Evolutionary conservation across 345 rosid species (phyloP).

Genomic region (Moringa oleifera): DNA sequence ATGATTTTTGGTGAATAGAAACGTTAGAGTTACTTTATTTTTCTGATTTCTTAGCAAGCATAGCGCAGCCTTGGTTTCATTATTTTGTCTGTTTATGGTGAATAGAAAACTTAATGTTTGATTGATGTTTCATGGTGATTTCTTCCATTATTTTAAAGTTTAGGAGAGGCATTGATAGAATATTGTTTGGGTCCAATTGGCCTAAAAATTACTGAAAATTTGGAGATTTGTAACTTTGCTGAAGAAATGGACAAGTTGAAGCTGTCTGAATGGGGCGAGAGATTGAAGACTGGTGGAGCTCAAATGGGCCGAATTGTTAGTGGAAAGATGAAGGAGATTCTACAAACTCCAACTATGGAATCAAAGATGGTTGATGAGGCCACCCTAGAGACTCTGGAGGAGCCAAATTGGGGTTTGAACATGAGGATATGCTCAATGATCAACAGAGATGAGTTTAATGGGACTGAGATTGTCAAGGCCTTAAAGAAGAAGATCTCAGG

Average conservation of each 20-base stretch:
- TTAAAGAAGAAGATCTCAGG: slow-evolving; percentile 67
- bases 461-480: slow-evolving; percentile 60
- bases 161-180: too few species aligned
- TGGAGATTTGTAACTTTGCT: too few species aligned
- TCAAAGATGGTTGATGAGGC: slow-evolving; percentile 88
- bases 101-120: too few species aligned
- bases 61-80: too few species aligned
- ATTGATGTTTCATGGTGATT: too few species aligned
- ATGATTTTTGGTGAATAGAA: too few species aligned
- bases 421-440: slow-evolving; percentile 83
- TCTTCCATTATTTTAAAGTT: too few species aligned
- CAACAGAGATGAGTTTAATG: slow-evolving; percentile 56
- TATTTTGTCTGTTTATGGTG: too few species aligned
- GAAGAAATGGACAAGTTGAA: slow-evolving; percentile 60
- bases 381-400: slow-evolving; percentile 61
- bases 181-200: too few species aligned
- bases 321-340: slow-evolving; percentile 76
- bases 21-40: too few species aligned
- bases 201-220: too few species aligned
- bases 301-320: slow-evolving; percentile 74
- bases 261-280: slow-evolving; percentile 67
- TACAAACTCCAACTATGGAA: slow-evolving; percentile 73
- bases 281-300: slow-evolving; percentile 70
- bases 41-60: too few species aligned
- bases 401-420: slow-evolving; percentile 87